phyloP scores from a whole-genome alignment of 192 early-diverging fungal species.

The Haplosporangium gracile region DNA sequence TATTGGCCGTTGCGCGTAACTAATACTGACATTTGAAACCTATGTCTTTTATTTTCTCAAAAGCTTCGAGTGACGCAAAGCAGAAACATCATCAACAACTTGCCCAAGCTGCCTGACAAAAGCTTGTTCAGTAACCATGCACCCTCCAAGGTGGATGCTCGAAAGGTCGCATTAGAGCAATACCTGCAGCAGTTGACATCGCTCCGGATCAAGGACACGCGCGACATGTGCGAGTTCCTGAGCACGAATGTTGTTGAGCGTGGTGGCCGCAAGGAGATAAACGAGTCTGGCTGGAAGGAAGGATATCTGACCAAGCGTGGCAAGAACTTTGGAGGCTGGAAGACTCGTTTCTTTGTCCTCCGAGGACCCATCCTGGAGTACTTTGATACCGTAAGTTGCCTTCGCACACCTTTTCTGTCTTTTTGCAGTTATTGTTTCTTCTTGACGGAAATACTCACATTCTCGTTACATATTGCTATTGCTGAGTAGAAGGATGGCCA shows the following conservation, averaged over 20 bases:
- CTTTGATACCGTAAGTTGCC: slow-evolving; percentile 76
- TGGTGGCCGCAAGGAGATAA: slow-evolving; percentile 35
- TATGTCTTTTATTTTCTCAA: background rate
- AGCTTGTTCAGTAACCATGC: slow-evolving; percentile 83
- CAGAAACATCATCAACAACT: slow-evolving; percentile 61
- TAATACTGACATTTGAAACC: background rate
- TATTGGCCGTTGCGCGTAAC: no score
- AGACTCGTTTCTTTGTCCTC: slow-evolving; percentile 88
- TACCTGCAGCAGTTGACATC: slow-evolving; percentile 83
- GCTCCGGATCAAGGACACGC: slow-evolving; percentile 70
- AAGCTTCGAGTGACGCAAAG: slow-evolving; percentile 59
- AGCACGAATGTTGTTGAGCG: slow-evolving; percentile 75
- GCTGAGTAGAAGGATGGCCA: slow-evolving; percentile 75
- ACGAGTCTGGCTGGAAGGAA: slow-evolving; percentile 78
- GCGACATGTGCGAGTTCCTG: slow-evolving; percentile 81
- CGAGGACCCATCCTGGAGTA: slow-evolving; percentile 80
- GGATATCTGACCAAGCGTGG: slow-evolving; percentile 93
- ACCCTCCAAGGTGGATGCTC: slow-evolving; percentile 88
- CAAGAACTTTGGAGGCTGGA: slow-evolving; percentile 98
- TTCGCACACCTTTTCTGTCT: background rate
- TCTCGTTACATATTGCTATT: background rate
- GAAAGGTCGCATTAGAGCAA: slow-evolving; percentile 86
- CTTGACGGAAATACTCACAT: slow-evolving; percentile 10
- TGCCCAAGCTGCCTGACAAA: slow-evolving; percentile 89
- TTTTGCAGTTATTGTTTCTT: background rate